phyloP scores from a whole-genome alignment of 768 basidiomycete species.

The Cystoderma amianthinum region DNA sequence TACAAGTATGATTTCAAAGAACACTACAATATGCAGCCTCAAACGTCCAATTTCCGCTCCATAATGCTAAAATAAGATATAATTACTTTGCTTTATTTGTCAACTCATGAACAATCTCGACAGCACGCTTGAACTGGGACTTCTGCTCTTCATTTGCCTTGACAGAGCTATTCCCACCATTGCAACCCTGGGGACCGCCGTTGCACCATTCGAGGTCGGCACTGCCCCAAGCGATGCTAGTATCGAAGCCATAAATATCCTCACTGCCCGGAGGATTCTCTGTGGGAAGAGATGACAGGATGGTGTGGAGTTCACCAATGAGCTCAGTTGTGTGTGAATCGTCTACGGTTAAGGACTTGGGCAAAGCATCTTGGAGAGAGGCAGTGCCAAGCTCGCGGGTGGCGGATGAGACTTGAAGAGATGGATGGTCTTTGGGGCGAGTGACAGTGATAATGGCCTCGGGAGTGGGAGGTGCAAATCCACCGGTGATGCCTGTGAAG shows the following conservation, averaged over 20 bases:
- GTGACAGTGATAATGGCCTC: slow-evolving; percentile 48
- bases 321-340: slow-evolving; percentile 28
- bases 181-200: slow-evolving; percentile 55
- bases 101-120: slow-evolving; percentile 56
- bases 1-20: too few species aligned
- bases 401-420: slow-evolving; percentile 38
- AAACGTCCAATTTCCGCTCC: too few species aligned
- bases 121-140: slow-evolving; percentile 60
- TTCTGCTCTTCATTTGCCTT: slow-evolving; percentile 56
- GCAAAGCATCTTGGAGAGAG: slow-evolving; percentile 27
- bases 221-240: slow-evolving; percentile 54
- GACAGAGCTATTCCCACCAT: slow-evolving; percentile 38
- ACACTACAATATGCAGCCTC: too few species aligned
- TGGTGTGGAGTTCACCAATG: slow-evolving; percentile 49
- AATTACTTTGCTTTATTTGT: slow-evolving; percentile 22
- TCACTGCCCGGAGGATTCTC: slow-evolving; percentile 51
- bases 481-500: slow-evolving; percentile 61
- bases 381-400: slow-evolving; percentile 43
- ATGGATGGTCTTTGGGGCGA: slow-evolving; percentile 21
- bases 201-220: slow-evolving; percentile 56
- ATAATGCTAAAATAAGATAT: too few species aligned
- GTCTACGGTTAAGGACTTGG: slow-evolving; percentile 29
- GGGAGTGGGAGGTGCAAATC: slow-evolving; percentile 67
- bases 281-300: slow-evolving; percentile 53
- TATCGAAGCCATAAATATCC: slow-evolving; percentile 70